Evolutionary conservation across 2,329 filamentous ascomycete genomes (phyloP), one percentile per base, ranked within the genome.

Genomic region (Aspergillus proliferans): DNA sequence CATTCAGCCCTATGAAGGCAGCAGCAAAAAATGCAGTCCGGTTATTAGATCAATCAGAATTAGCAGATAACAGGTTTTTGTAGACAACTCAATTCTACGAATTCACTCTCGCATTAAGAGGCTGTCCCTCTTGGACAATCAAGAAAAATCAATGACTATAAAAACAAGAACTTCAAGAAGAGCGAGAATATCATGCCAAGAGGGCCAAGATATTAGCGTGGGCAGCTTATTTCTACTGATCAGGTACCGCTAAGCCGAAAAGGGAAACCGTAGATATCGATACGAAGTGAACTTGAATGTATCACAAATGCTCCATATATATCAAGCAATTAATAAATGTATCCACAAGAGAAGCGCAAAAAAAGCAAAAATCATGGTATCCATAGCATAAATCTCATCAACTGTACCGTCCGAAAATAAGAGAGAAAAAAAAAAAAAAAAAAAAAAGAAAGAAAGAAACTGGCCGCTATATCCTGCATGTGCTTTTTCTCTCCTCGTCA

Each of bases 311-410:
- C 12, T 36, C 2, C 15, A 36, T n/a, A 18, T 36, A 36, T 36
- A 36, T 36, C 15, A 36, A n/a, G 14, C n/a, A 36, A 28, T 28
- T 28, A 10, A 28, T 28, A 28, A 12, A 30, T 30, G 26, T 30
- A 30, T 30, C 26, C 26, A 30, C 26, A 21, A 28, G 39, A 41
- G 21, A 30, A 12, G 24, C n/a, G 40, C 15, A 36, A 46, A 42
- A n/a, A 47, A 33, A 15, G 3, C 21, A 43, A 41, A 12, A 43
- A 53, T 60, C 59, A 50, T 63, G 52, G 56, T 60, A 61, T 62
- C 58, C 55, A 56, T 63, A 56, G 52, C 58, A 52, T 63, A 52
- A 53, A 48, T 55, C 54, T 55, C 58, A 55, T 64, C 52, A 56
- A 19, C 9, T 41, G 21, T 43, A 44, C 45, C 45, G 19, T 46